Evolutionary conservation across 2,329 filamentous ascomycete species (phyloP).

Genomic region (Curvularia verruculosa): DNA sequence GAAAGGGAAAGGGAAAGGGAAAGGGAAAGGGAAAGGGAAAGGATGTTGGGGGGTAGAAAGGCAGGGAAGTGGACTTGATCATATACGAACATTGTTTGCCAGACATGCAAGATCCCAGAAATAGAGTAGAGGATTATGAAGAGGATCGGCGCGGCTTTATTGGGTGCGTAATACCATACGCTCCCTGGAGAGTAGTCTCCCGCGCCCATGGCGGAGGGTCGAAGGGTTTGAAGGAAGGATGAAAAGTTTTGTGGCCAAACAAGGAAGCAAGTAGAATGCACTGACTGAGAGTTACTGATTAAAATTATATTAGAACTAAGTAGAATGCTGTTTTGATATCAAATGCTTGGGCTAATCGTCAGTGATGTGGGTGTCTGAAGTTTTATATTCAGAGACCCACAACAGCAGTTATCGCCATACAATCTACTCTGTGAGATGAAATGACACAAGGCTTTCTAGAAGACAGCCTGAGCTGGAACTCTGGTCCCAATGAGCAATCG

Average conservation of each 20-base stretch:
- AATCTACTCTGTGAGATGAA: background rate
- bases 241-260: background rate
- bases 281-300: background rate
- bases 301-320: too few species aligned
- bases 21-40: too few species aligned
- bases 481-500: background rate
- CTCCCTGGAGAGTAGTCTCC: constrained; percentile 44
- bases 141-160: constrained; percentile 60
- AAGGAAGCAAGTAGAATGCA: background rate
- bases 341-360: background rate
- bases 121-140: constrained; percentile 58
- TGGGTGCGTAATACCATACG: constrained; percentile 58
- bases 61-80: too few species aligned
- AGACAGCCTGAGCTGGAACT: background rate
- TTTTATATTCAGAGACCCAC: background rate
- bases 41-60: too few species aligned
- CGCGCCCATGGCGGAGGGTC: constrained; percentile 37
- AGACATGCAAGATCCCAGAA: constrained; percentile 58
- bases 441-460: background rate
- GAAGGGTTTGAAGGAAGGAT: background rate
- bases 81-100: constrained; percentile 62
- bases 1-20: background rate
- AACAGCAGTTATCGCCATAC: background rate
- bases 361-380: background rate
- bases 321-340: background rate